Base-by-base conservation (phyloP, 2,329 filamentous ascomycete species). In the Talaromyces amestolkiae region DNA sequence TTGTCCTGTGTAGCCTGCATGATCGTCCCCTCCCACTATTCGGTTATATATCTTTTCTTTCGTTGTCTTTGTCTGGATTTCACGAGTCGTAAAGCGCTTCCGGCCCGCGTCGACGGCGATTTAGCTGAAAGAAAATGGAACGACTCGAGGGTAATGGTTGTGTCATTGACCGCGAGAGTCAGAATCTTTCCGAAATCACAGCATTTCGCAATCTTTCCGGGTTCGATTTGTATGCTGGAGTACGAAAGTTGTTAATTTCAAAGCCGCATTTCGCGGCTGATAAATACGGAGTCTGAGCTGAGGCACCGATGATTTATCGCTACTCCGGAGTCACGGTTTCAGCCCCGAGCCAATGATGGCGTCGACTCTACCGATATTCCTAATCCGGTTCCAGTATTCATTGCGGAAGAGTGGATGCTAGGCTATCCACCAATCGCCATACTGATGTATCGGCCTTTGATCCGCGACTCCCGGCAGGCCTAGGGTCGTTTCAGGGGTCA, bases 1-100 rank as follows among this genome's bases (percentile, higher is more conserved):
- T 58, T 62, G n/a, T 58, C n/a, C 27, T 27, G 9, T 22, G 37
- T 13, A 19, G 33, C n/a, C 39, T 63, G 60, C 64, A 66, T 66
- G 15, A n/a, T 49, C 31, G 17, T 22, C 49, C 31, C 53, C 35
- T 37, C 11, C 53, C 9, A 19, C 49, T 53, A 10, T 13, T 5
- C 7, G 9, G 4, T 2, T 54, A 54, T 54, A 54, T 54, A 54
- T 19, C 22, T 22, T 22, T 9, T 37, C 43, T 37, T 45, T 31
- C 27, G 49, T 62, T 13, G 58, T 33, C 58, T 39, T 37, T 33
- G 33, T 35, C 17, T 35, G n/a, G 11, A 35, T 13, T 5, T 24
- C n/a, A 15, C 33, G 19, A 13, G 37, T 27, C 39, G 56, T n/a
- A 19, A 31, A 22, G 19, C 15, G 17, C 9, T 17, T 27, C 35